These are phyloP conservation scores for Sphagnurus paluster DNA, from an alignment of 1,284 basidiomycete genomes.

Conservation along the genomic window DNA sequence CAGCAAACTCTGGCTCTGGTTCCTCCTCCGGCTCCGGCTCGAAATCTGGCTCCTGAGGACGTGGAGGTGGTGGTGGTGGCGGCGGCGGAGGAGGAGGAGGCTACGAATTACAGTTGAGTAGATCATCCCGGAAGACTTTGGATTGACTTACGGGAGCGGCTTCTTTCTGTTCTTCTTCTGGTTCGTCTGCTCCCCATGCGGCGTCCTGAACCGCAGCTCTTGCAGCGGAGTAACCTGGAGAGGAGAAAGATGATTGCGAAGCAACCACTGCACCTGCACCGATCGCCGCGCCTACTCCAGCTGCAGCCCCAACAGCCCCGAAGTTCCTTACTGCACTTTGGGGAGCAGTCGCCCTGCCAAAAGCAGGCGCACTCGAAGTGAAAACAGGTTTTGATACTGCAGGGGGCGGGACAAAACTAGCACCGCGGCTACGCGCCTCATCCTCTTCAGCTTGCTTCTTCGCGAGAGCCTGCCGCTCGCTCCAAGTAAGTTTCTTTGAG, in stretches of 20 bases:
- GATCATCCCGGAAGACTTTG: neutral
- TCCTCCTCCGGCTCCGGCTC: constrained; percentile 37
- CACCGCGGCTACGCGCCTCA: constrained; percentile 65
- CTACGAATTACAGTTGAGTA: constrained; percentile 31
- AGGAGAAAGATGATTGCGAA: constrained; percentile 22
- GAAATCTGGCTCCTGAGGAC: constrained; percentile 15
- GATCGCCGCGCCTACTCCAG: constrained; percentile 36
- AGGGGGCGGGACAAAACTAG: constrained; percentile 44
- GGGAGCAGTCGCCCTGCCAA: constrained; percentile 36
- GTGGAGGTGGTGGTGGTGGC: constrained; percentile 24
- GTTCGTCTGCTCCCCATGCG: constrained; percentile 30
- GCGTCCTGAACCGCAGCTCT: constrained; percentile 31
- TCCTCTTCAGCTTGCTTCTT: constrained; percentile 87
- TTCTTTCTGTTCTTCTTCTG: constrained; percentile 24
- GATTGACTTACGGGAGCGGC: constrained; percentile 15
- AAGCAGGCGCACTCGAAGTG: constrained; percentile 39
- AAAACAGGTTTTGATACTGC: constrained; percentile 33
- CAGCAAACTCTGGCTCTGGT: constrained; percentile 44
- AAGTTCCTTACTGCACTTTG: constrained; percentile 36
- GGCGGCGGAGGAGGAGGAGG: constrained; percentile 25
- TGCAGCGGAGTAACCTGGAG: constrained; percentile 24
- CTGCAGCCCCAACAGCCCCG: constrained; percentile 34
- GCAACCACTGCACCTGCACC: constrained; percentile 33
- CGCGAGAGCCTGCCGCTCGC: constrained; percentile 82
- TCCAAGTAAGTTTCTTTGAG: constrained; percentile 86